A percentile compares a stretch with the other conserved stretches of the same genome.
Evolutionary conservation across 768 basidiomycete species (phyloP).

Genomic region (Butyriboletus loyo): DNA sequence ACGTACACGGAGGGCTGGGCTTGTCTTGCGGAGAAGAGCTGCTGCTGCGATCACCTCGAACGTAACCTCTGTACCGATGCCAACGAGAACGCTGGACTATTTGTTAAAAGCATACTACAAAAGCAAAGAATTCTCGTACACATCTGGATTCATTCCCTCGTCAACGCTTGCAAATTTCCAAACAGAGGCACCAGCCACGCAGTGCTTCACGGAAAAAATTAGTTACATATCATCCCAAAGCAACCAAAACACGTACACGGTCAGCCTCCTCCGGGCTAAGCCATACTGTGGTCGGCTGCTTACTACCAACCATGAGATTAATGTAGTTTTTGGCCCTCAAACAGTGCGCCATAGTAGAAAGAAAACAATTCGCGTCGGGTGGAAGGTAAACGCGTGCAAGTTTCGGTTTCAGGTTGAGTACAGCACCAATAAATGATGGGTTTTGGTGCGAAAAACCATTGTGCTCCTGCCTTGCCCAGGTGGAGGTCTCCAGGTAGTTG

Average conservation of each 20-base stretch:
- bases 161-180: slow-evolving; percentile 84
- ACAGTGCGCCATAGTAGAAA: slow-evolving; percentile 83
- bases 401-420: slow-evolving; percentile 73
- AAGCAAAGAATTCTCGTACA: slow-evolving; percentile 38
- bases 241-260: slow-evolving; percentile 35
- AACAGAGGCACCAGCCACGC: slow-evolving; percentile 80
- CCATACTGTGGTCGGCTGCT: slow-evolving; percentile 81
- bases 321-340: slow-evolving; percentile 81
- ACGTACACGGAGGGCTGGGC: slow-evolving; percentile 73
- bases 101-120: background rate
- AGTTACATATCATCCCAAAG: background rate
- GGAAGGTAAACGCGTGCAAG: slow-evolving; percentile 80
- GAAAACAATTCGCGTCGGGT: slow-evolving; percentile 86
- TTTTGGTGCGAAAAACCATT: slow-evolving; percentile 92
- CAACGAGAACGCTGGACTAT: slow-evolving; percentile 63
- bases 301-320: slow-evolving; percentile 87
- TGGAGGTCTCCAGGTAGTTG: slow-evolving; percentile 87
- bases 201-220: slow-evolving; percentile 49
- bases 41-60: slow-evolving; percentile 89
- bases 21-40: slow-evolving; percentile 65
- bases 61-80: slow-evolving; percentile 84
- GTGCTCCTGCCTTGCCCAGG: slow-evolving; percentile 82
- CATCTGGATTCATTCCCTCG: slow-evolving; percentile 67
- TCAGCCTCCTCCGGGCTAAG: slow-evolving; percentile 73
- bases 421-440: slow-evolving; percentile 80